Conservation (phyloP, 345 rosid species). For the Syzygium grande region DNA sequence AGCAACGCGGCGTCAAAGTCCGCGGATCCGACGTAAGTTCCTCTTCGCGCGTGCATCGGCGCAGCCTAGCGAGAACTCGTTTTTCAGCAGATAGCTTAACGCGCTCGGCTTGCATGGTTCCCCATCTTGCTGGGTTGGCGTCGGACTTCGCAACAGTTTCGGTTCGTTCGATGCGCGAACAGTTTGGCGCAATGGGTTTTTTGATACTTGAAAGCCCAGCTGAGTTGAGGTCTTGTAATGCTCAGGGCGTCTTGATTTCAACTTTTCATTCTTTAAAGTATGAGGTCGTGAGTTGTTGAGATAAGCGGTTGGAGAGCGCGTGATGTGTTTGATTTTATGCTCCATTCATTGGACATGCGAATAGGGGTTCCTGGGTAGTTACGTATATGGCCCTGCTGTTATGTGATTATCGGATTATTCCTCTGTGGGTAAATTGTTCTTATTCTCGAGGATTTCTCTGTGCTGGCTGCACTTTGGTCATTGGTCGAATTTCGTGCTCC, state of each 20-base stretch:
- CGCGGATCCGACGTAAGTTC: conserved; percentile 61
- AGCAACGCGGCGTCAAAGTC: conserved; percentile 65
- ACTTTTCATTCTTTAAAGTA: background rate
- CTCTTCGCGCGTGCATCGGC: background rate
- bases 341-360: background rate
- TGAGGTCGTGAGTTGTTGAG: background rate
- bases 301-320: background rate
- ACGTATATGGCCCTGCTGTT: background rate
- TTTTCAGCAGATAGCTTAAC: background rate
- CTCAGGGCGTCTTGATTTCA: background rate
- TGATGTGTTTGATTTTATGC: conserved; percentile 1
- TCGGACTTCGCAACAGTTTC: background rate
- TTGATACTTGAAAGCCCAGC: background rate
- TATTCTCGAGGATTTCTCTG: background rate
- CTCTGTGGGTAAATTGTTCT: background rate
- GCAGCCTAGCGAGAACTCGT: background rate
- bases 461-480: background rate
- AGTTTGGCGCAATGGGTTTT: background rate
- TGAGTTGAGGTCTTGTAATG: background rate
- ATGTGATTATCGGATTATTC: background rate
- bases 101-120: background rate
- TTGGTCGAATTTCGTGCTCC: background rate
- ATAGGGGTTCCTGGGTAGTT: background rate
- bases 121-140: background rate
- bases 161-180: background rate